phyloP scores from a whole-genome alignment of 1,139 yeast genomes.

The Magnusiomyces paraingens region DNA sequence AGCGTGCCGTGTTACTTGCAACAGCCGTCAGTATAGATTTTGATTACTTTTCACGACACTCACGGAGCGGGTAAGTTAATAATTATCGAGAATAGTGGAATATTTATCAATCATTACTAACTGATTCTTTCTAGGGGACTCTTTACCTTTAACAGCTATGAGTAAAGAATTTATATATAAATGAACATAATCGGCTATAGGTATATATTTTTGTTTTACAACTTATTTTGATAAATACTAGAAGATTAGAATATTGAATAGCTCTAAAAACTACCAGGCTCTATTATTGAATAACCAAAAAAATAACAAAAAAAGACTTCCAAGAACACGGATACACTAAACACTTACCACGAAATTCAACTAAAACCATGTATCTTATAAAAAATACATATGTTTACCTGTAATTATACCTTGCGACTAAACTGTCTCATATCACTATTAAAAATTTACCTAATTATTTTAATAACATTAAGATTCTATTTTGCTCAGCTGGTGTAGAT shows the following conservation, averaged over 20 bases:
- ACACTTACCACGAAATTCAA: too few species aligned
- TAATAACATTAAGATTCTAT: too few species aligned
- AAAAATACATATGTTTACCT: too few species aligned
- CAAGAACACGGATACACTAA: too few species aligned
- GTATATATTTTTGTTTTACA: neutral
- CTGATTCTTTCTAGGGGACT: neutral
- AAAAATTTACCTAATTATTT: too few species aligned
- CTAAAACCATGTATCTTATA: too few species aligned
- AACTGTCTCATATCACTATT: too few species aligned
- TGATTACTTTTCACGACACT: conserved; percentile 89
- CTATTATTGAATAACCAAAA: too few species aligned
- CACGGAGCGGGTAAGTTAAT: conserved; percentile 40
- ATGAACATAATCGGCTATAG: neutral
- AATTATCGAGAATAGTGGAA: neutral
- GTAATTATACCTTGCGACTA: too few species aligned
- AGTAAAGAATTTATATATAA: neutral
- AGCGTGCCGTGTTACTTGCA: conserved; percentile 78
- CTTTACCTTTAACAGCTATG: neutral
- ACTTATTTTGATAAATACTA: neutral
- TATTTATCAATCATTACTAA: neutral
- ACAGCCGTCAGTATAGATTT: conserved; percentile 89
- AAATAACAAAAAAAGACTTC: too few species aligned
- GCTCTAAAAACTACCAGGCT: neutral
- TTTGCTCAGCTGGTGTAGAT: too few species aligned
- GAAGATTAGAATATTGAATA: neutral